A percentile compares a stretch with the other conserved stretches of the same genome.
These are phyloP conservation scores for Aspergillus panamensis DNA, from an alignment of 495 filamentous ascomycete species.

Conservation along the genomic window DNA sequence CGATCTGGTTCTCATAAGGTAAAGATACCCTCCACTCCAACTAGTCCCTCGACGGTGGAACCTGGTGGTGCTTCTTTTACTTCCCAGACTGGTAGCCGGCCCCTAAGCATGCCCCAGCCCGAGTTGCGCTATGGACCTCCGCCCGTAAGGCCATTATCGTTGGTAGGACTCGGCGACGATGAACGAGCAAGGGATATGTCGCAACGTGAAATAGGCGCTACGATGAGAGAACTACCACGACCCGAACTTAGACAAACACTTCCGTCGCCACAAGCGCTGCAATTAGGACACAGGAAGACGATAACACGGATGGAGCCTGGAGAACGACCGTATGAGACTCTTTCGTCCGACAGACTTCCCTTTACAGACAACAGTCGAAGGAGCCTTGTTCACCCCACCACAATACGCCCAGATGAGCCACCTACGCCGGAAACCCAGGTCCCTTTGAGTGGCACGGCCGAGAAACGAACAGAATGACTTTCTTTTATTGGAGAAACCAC, in stretches of 20 bases:
- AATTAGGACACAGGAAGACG: constrained; percentile 31
- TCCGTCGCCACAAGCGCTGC: constrained; percentile 33
- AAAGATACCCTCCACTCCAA: constrained; percentile 34
- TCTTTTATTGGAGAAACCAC: constrained; percentile 7
- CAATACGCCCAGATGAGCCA: constrained; percentile 17
- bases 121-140: constrained; percentile 17
- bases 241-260: constrained; percentile 34
- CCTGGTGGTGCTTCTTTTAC: constrained; percentile 6
- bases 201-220: constrained; percentile 23
- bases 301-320: constrained; percentile 27
- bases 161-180: constrained; percentile 14
- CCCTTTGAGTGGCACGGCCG: constrained; percentile 14
- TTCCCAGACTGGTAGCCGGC: constrained; percentile 11
- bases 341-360: constrained; percentile 29
- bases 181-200: constrained; percentile 25
- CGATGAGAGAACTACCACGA: constrained; percentile 35
- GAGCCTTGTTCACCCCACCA: constrained; percentile 16
- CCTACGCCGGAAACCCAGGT: constrained; percentile 11
- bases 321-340: constrained; percentile 20
- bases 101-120: constrained; percentile 12
- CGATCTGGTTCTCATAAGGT: constrained; percentile 28
- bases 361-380: constrained; percentile 31
- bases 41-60: constrained; percentile 28
- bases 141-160: constrained; percentile 11
- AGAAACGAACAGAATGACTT: constrained; percentile 23